Evolutionary conservation across 2,329 filamentous ascomycete species (phyloP), one percentile per base, ranked within the genome.

Genomic region (Colletotrichum abscissum): DNA sequence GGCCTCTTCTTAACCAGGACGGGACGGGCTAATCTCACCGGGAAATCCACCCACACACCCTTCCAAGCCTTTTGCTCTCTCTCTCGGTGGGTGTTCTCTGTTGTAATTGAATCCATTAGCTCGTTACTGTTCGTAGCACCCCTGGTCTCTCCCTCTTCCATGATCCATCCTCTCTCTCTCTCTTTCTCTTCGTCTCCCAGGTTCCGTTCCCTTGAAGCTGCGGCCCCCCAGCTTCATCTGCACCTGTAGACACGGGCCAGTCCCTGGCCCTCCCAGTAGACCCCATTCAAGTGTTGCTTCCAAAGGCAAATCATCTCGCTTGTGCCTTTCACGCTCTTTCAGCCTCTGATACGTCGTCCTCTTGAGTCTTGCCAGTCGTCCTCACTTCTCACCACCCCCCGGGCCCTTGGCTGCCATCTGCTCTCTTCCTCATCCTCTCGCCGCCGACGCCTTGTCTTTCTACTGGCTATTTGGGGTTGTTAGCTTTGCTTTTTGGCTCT

Each of bases 261-360:
- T 74, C 78, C 77, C 76, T 75, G 75, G 71, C 75, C 62, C 62
- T 33, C 22, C 24, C 24, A 35, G 46, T 6, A 74, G 77, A 76
- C 78, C 79, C 77, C 77, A 78, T 80, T 78, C 81, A 78, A 79
- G 79, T 75, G 83, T 82, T 82, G 82, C 82, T 81, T 82, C 83
- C 81, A 81, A 81, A 82, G 82, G 82, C 82, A 84, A 73, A 84
- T 86, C 86, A 88, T 88, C 80, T 88, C 86, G 86, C 86, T 88
- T 87, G 84, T 82, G 82, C 82, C 64, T 82, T 82, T 82, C 82
- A 82, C 80, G 80, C 80, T 81, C 81, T 81, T 81, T 85, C 83
- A 86, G 85, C 84, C 83, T 85, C 82, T 81, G 81, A 83, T 82
- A 83, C 83, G 81, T 78, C 79, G 77, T 49, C 11, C 33, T 35